Conservation (phyloP, 805 yeast genomes). For the Lipomyces japonicus region DNA sequence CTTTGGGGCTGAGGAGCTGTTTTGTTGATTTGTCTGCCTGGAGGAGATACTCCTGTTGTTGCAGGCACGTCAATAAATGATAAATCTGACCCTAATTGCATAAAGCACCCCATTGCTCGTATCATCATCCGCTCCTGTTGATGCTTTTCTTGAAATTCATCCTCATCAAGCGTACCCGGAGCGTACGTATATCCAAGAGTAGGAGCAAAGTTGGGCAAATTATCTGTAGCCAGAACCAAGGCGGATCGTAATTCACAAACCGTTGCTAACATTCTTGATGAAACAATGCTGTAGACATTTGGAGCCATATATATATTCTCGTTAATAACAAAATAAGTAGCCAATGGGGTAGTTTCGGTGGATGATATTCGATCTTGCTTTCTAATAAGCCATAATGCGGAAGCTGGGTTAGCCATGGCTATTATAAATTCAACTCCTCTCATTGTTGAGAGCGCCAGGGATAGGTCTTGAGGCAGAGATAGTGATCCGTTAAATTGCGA, state of each 20-base stretch:
- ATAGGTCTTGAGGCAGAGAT: constrained; percentile 39
- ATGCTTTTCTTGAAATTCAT: constrained; percentile 7
- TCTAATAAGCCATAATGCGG: constrained; percentile 81
- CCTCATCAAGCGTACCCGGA: constrained; percentile 20
- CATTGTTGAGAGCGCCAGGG: constrained; percentile 63
- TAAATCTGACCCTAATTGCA: constrained; percentile 4
- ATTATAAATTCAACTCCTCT: constrained; percentile 82
- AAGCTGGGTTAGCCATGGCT: constrained; percentile 70
- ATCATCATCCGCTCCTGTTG: constrained; percentile 27
- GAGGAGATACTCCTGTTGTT: too few species aligned
- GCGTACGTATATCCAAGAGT: constrained; percentile 56
- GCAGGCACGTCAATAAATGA: constrained; percentile 14
- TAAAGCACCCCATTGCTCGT: constrained; percentile 27
- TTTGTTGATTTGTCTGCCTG: too few species aligned
- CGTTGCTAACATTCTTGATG: constrained; percentile 62
- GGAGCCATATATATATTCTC: constrained; percentile 94
- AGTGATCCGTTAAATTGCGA: constrained; percentile 67
- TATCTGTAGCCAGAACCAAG: constrained; percentile 32
- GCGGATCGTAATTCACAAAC: constrained; percentile 46
- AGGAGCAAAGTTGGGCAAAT: constrained; percentile 53
- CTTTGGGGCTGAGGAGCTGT: too few species aligned
- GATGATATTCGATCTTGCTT: constrained; percentile 67
- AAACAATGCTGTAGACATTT: constrained; percentile 61
- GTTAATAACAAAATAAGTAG: constrained; percentile 84
- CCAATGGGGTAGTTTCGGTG: constrained; percentile 50